Evolutionary conservation across 2,329 filamentous ascomycete genomes (phyloP).

Genomic region (Aspergillus sp.): DNA sequence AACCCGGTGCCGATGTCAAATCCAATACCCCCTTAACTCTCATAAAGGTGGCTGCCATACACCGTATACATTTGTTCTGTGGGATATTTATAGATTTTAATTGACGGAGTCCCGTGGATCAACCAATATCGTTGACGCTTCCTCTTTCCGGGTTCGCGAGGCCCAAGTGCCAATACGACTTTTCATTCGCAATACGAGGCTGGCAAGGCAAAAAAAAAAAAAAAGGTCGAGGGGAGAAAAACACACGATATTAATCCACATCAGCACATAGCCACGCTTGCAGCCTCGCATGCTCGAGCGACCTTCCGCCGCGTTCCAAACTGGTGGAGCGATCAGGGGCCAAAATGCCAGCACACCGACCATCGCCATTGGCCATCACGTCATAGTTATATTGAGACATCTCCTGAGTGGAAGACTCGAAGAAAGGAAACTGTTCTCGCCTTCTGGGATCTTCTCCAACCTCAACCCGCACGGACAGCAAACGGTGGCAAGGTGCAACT

Average conservation of each 20-base stretch:
- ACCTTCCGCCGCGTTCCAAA: background rate
- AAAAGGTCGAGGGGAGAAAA: background rate
- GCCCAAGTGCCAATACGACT: background rate
- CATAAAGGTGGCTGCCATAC: background rate
- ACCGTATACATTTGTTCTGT: background rate
- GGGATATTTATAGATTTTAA: slow-evolving; percentile 7
- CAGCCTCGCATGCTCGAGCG: background rate
- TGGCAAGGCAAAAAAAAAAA: background rate
- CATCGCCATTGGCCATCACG: background rate
- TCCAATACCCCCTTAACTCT: too few species aligned
- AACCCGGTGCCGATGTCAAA: background rate
- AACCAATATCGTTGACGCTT: background rate
- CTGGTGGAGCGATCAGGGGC: slow-evolving; percentile 5
- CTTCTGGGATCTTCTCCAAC: background rate
- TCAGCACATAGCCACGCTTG: background rate
- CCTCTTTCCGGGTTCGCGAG: background rate
- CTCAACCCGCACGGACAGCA: too few species aligned
- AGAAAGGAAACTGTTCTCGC: background rate
- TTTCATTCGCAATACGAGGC: slow-evolving; percentile 5
- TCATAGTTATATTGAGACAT: background rate
- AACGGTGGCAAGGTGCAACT: background rate
- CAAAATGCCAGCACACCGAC: background rate
- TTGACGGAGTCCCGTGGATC: background rate
- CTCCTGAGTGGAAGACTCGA: background rate
- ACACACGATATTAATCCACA: background rate